Evolutionary conservation across 257 asterid genomes (phyloP).

Genomic region (Capsicum pubescens): DNA sequence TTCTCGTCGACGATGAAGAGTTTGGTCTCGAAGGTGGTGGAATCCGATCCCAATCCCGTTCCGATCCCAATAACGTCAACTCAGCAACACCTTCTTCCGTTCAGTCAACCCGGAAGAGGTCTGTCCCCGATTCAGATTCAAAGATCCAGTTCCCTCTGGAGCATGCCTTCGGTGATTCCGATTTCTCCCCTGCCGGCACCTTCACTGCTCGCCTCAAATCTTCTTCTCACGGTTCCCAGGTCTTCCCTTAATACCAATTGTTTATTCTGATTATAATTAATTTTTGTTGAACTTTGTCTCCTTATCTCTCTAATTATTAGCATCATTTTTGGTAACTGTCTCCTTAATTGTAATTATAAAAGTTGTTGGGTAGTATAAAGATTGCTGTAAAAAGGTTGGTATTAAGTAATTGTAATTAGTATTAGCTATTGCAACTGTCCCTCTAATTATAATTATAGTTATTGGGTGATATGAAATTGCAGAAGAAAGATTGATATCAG

Average conservation of each 20-base stretch:
- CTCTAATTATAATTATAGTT: background rate
- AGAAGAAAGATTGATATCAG: background rate
- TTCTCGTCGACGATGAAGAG: slow-evolving; percentile 82
- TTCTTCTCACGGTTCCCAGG: slow-evolving; percentile 85
- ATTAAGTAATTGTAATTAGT: background rate
- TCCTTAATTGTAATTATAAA: background rate
- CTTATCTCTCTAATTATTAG: background rate
- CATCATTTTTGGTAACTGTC: background rate
- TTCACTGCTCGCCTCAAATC: slow-evolving; percentile 90
- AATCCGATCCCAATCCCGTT: slow-evolving; percentile 37
- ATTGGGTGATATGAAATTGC: background rate
- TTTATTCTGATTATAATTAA: background rate
- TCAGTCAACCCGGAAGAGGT: slow-evolving; percentile 51
- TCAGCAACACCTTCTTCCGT: slow-evolving; percentile 37
- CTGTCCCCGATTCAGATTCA: slow-evolving; percentile 72
- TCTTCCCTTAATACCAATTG: slow-evolving; percentile 27
- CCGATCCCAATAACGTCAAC: slow-evolving; percentile 45
- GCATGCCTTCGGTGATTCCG: slow-evolving; percentile 91
- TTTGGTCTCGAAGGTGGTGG: slow-evolving; percentile 87
- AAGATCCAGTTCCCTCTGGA: slow-evolving; percentile 80
- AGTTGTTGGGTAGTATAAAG: background rate
- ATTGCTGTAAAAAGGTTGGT: background rate
- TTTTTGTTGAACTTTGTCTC: background rate
- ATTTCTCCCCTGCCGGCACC: slow-evolving; percentile 83
- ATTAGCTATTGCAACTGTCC: background rate